Percentiles rank a stretch among this genome's conserved stretches.
Conservation (phyloP, 805 yeast species). For the Pichia kluyveri region DNA sequence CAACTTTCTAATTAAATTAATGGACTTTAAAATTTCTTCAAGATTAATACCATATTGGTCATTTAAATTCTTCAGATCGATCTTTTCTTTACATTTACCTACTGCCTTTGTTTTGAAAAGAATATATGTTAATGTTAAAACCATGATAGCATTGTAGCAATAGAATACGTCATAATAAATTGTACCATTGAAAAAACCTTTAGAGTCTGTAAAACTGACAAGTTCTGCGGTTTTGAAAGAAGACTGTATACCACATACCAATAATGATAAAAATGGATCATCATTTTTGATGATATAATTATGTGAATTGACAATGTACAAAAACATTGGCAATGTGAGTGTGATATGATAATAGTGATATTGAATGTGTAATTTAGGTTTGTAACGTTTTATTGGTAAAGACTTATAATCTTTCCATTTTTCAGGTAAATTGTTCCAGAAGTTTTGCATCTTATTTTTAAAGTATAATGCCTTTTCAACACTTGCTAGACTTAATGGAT, state of each 20-base stretch:
- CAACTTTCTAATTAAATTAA: constrained; percentile 26
- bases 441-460: constrained; percentile 27
- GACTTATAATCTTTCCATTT: constrained; percentile 26
- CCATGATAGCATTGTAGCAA: constrained; percentile 35
- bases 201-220: constrained; percentile 25
- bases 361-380: constrained; percentile 32
- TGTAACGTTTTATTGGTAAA: constrained; percentile 28
- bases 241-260: constrained; percentile 33
- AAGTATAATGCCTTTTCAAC: constrained; percentile 32
- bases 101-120: constrained; percentile 20
- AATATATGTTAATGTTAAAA: constrained; percentile 32
- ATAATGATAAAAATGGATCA: constrained; percentile 32
- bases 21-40: constrained; percentile 21
- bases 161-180: constrained; percentile 35
- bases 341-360: constrained; percentile 34
- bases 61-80: constrained; percentile 24
- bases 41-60: constrained; percentile 21
- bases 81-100: constrained; percentile 11
- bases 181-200: constrained; percentile 36
- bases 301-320: constrained; percentile 30
- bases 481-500: constrained; percentile 32
- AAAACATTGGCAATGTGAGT: constrained; percentile 34
- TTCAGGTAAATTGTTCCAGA: constrained; percentile 27
- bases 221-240: constrained; percentile 32
- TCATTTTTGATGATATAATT: constrained; percentile 29